Conservation (phyloP, 2,329 filamentous ascomycete species). For the Coniochaeta ligniaria region DNA sequence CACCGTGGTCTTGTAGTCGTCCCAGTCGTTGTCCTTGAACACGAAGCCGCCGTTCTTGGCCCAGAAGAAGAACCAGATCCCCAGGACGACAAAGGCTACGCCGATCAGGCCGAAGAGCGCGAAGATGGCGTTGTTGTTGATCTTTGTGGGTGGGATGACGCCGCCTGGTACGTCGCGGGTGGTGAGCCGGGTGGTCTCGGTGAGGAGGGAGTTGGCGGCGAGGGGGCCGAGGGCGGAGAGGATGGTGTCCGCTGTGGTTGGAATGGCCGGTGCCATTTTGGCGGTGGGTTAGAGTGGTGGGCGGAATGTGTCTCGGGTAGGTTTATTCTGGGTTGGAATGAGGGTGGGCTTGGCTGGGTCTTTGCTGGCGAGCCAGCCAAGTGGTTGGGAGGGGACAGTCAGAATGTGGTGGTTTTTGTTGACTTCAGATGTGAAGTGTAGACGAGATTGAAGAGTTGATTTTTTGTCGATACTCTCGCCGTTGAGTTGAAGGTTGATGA, state of each 20-base stretch:
- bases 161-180: conserved; percentile 30
- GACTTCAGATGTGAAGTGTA: neutral
- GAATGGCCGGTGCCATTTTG: conserved; percentile 32
- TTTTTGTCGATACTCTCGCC: neutral
- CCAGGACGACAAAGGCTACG: conserved; percentile 62
- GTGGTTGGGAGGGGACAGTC: conserved; percentile 4
- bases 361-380: conserved; percentile 17
- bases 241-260: conserved; percentile 9
- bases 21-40: conserved; percentile 84
- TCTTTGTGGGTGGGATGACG: conserved; percentile 44
- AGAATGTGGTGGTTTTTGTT: neutral
- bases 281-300: neutral
- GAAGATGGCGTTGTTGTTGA: conserved; percentile 68
- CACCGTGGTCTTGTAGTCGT: conserved; percentile 96
- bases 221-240: conserved; percentile 23
- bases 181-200: conserved; percentile 9
- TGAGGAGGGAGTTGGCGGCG: neutral
- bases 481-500: neutral
- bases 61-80: conserved; percentile 99
- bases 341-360: conserved; percentile 11
- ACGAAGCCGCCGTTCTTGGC: conserved; percentile 92
- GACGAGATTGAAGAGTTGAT: neutral
- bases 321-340: conserved; percentile 2
- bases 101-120: conserved; percentile 81
- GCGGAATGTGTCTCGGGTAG: conserved; percentile 1